Base-by-base conservation (phyloP, 225 moss, liverwort and hornwort species). In the Climacium dendroides region DNA sequence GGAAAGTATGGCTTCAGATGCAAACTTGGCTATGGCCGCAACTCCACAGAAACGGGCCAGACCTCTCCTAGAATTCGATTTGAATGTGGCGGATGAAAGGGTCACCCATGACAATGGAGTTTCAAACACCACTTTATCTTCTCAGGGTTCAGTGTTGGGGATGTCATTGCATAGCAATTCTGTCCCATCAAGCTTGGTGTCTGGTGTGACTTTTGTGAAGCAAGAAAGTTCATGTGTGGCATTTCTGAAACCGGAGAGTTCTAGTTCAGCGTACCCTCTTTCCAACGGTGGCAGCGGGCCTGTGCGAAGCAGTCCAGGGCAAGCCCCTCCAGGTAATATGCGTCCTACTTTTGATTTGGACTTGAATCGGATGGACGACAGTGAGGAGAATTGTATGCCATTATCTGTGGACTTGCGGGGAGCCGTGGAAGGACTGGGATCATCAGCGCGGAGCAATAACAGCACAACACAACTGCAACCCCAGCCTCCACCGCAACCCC, bases 51-150 rank as follows among this genome's bases (percentile, higher is more conserved):
- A 93, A 86, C 95, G 92, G 58, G 85, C 92, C 15, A 93, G 96
- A 41, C 96, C 96, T 54, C 96, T 94, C 19, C 55, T 99, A 61
- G 97, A 99, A 61, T 97, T 99, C 76, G 98, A 99, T 88, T 90
- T 99, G 82, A 99, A 99, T 83, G 95, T 99, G 58, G 95, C 94
- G 20, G 98, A 99, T 87, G 98, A 99, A 53, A 95, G 95, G 88
- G 93, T 88, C n/a, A 90, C 90, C 41, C 95, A 99, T 63, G 98
- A 96, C 50, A 90, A 66, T 60, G 95, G 90, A 47, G 80, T 91
- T 67, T 91, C 91, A 15, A 88, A 94, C 43, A 92, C 96, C 37
- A 94, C 93, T 77, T 90, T 94, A 52, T 95, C 94, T 86, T 96
- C 97, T 71, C 95, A 95, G 85, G 96, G 96, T 78, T 96, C 94